These are phyloP conservation scores for Wickerhamiella sorbophila DNA, from an alignment of 805 yeast genomes.

Conservation along the genomic window DNA sequence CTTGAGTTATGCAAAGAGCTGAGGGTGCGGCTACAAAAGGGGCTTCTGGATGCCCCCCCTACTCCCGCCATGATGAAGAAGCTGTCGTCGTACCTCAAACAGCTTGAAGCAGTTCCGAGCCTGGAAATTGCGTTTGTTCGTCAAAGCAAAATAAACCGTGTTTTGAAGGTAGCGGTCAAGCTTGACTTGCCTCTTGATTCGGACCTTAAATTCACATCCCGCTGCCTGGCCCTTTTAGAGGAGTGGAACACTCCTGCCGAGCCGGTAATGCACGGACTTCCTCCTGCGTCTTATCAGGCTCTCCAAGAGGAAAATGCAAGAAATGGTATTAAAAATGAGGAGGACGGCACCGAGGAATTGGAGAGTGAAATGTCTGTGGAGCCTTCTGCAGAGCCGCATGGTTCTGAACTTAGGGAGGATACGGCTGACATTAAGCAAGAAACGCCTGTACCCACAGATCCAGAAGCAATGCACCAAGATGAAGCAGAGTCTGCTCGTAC, in stretches of 20 bases:
- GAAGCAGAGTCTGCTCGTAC: background rate
- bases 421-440: background rate
- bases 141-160: conserved; percentile 13
- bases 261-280: conserved; percentile 18
- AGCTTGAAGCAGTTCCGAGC: conserved; percentile 10
- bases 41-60: conserved; percentile 7
- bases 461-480: background rate
- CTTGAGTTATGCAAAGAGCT: conserved; percentile 9
- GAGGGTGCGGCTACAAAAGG: conserved; percentile 10
- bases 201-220: conserved; percentile 1
- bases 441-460: background rate
- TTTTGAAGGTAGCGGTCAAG: conserved; percentile 6
- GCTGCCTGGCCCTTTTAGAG: conserved; percentile 5
- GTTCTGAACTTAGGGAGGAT: no score
- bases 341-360: background rate
- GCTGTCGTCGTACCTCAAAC: conserved; percentile 5
- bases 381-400: background rate
- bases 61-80: conserved; percentile 5
- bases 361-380: background rate
- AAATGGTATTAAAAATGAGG: background rate
- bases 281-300: conserved; percentile 9
- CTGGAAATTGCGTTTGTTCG: conserved; percentile 17
- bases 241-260: conserved; percentile 15
- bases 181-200: conserved; percentile 2
- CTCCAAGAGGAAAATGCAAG: background rate